These are phyloP conservation scores for Paramecium octaurelia DNA, from an alignment of 73 alveolate species.

Conservation along the genomic window DNA sequence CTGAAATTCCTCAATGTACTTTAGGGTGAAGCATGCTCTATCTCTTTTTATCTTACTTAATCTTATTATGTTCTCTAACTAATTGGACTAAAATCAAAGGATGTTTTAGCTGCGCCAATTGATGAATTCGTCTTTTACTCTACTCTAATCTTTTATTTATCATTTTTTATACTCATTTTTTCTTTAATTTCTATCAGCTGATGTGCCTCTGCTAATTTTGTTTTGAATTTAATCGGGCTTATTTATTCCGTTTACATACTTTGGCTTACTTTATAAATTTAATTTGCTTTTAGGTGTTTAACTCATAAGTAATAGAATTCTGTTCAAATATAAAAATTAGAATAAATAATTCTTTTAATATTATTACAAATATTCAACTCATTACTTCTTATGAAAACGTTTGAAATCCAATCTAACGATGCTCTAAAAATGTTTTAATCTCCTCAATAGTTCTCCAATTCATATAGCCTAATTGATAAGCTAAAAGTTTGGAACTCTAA, in stretches of 20 bases:
- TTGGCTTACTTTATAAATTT: not conserved
- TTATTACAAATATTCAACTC: not conserved
- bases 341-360: not conserved
- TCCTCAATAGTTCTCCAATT: conserved; percentile 14
- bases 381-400: not conserved
- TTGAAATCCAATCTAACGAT: conserved; percentile 42
- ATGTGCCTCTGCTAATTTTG: not conserved
- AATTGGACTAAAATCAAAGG: not conserved
- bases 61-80: not conserved
- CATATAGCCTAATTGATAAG: not conserved
- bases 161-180: not conserved
- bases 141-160: not conserved
- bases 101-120: not conserved
- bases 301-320: not conserved
- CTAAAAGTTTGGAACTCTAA: not conserved
- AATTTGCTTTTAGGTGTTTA: not conserved
- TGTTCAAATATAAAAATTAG: too few relatives aligned
- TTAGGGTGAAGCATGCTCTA: not conserved
- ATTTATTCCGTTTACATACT: not conserved
- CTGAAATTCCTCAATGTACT: not conserved
- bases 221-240: too few relatives aligned
- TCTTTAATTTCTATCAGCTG: not conserved
- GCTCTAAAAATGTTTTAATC: not conserved
- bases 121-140: not conserved
- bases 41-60: not conserved